phyloP scores from a whole-genome alignment of 2,329 filamentous ascomycete species.

The Fusarium mundagurra region DNA sequence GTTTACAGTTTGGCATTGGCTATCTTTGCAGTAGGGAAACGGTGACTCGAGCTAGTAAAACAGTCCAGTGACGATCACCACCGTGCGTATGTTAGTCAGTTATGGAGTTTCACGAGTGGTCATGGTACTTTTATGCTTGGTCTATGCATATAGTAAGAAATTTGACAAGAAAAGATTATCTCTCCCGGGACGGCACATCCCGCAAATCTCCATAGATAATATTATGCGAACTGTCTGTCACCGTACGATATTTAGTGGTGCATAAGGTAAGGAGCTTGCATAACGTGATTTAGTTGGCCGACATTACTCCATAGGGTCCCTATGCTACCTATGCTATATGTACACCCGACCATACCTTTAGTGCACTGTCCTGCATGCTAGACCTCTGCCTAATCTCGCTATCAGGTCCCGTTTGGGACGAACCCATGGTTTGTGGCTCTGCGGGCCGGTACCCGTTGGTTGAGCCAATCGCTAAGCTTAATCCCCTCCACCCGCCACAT shows the following conservation, averaged over 20 bases:
- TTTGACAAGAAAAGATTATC: neutral
- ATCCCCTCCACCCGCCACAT: neutral
- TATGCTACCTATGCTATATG: neutral
- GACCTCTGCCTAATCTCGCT: conserved; percentile 40
- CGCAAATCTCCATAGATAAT: neutral
- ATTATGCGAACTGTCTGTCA: neutral
- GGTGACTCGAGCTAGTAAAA: neutral
- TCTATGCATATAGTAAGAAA: neutral
- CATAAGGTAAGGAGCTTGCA: conserved; percentile 2
- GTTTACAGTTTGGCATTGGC: conserved; percentile 1
- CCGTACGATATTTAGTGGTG: neutral
- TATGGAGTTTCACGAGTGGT: neutral
- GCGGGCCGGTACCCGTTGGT: conserved; percentile 27
- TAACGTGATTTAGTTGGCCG: conserved; percentile 11
- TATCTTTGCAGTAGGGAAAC: neutral
- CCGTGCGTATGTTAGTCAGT: neutral
- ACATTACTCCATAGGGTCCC: neutral
- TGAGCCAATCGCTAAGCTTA: conserved; percentile 15
- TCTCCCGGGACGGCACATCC: neutral
- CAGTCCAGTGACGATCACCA: neutral
- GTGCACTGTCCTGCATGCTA: neutral
- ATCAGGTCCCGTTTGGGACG: conserved; percentile 8
- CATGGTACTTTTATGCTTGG: neutral
- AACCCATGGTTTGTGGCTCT: conserved; percentile 9
- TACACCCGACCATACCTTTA: neutral